Conservation (phyloP, 164 flowering plant genomes). For the Houttuynia cordata region DNA sequence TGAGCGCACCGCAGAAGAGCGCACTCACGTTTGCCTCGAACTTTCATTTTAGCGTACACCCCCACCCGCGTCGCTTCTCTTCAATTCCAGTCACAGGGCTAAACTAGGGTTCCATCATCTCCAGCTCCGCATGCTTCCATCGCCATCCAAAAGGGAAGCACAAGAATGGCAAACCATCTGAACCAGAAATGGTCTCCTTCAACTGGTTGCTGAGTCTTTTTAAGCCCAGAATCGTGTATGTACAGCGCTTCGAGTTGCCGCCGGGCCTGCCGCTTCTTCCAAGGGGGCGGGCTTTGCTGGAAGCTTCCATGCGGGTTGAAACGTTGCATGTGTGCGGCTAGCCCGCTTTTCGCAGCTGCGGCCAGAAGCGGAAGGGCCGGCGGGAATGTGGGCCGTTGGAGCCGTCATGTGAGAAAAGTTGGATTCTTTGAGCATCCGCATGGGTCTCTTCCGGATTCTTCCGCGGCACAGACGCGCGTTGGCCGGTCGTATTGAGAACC, state of each 20-base stretch:
- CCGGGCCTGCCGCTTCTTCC: slow-evolving; percentile 6
- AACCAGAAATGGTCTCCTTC: background rate
- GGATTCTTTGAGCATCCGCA: slow-evolving; percentile 1
- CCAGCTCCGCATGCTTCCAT: too few species aligned
- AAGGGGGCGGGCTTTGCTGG: background rate
- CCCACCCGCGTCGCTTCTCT: too few species aligned
- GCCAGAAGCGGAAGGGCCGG: background rate
- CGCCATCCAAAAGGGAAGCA: too few species aligned
- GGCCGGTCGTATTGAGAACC: slow-evolving; percentile 5
- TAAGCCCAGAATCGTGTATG: too few species aligned
- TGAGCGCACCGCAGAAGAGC: too few species aligned
- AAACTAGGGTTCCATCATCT: too few species aligned
- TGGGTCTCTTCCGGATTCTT: slow-evolving; percentile 16
- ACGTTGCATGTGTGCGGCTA: background rate
- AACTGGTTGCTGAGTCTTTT: background rate
- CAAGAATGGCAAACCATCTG: too few species aligned
- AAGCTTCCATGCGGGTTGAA: slow-evolving; percentile 1
- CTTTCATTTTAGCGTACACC: too few species aligned
- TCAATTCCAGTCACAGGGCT: too few species aligned
- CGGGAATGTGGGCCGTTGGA: background rate
- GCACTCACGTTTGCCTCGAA: too few species aligned
- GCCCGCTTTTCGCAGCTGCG: background rate
- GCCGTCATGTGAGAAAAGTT: background rate
- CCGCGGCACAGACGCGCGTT: slow-evolving; percentile 2
- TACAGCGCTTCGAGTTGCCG: slow-evolving; percentile 9